phyloP scores from a whole-genome alignment of 2,329 filamentous ascomycete species.

The Colletotrichum brevisporum region DNA sequence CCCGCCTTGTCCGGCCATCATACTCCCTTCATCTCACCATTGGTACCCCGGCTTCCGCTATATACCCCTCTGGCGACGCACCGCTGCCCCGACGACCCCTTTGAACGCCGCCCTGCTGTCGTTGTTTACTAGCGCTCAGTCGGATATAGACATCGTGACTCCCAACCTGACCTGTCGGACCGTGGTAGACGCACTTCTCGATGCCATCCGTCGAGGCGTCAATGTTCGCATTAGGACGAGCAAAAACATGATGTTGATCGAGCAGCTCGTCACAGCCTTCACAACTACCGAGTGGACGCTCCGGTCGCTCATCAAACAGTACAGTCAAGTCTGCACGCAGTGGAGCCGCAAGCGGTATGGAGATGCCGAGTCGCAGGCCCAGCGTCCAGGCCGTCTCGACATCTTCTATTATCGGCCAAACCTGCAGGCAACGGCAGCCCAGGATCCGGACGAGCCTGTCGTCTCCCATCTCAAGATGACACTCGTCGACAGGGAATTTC shows the following conservation, averaged over 20 bases:
- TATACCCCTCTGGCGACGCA: slow-evolving; percentile 67
- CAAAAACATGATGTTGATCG: slow-evolving; percentile 79
- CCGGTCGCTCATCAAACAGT: slow-evolving; percentile 68
- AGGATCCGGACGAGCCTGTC: slow-evolving; percentile 69
- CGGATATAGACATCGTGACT: slow-evolving; percentile 78
- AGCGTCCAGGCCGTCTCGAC: slow-evolving; percentile 63
- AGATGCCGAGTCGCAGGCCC: slow-evolving; percentile 60
- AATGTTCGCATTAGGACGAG: slow-evolving; percentile 78
- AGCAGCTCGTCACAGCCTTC: slow-evolving; percentile 85
- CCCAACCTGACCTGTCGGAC: slow-evolving; percentile 82
- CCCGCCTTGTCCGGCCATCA: slow-evolving; percentile 65
- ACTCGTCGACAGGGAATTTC: slow-evolving; percentile 76
- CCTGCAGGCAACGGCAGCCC: slow-evolving; percentile 45
- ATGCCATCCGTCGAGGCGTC: slow-evolving; percentile 75
- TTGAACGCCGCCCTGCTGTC: slow-evolving; percentile 76
- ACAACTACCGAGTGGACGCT: slow-evolving; percentile 80
- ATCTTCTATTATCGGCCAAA: slow-evolving; percentile 71
- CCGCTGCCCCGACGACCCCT: slow-evolving; percentile 72
- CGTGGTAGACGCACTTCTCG: slow-evolving; percentile 72
- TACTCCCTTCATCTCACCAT: slow-evolving; percentile 83
- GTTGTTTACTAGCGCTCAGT: slow-evolving; percentile 70
- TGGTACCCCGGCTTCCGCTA: slow-evolving; percentile 75
- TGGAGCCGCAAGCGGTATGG: slow-evolving; percentile 32
- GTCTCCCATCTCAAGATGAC: slow-evolving; percentile 85
- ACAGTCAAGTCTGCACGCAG: slow-evolving; percentile 53